Evolutionary conservation across 768 basidiomycete genomes (phyloP).

Genomic region (Myochromella boudieri): DNA sequence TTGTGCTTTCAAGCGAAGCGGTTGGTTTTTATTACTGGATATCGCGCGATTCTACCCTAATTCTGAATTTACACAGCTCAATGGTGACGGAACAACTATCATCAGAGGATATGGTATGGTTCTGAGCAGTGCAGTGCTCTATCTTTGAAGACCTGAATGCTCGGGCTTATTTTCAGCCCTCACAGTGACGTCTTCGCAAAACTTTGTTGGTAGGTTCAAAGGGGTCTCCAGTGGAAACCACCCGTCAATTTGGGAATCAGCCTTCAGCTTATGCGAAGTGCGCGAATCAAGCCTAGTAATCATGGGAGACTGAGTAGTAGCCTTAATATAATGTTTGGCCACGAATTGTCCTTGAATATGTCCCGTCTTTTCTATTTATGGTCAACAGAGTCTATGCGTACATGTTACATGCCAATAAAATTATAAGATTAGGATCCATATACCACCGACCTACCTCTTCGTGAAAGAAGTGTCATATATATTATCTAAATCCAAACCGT

Average conservation of each 20-base stretch:
- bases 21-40: constrained; percentile 28
- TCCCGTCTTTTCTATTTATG: too few species aligned
- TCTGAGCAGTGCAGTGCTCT: too few species aligned
- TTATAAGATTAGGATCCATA: not conserved
- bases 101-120: constrained; percentile 50
- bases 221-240: constrained; percentile 29
- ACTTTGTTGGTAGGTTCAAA: constrained; percentile 51
- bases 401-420: too few species aligned
- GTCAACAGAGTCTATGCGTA: too few species aligned
- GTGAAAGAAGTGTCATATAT: too few species aligned
- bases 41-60: not conserved
- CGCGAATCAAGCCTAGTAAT: constrained; percentile 2
- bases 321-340: too few species aligned
- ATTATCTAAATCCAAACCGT: too few species aligned
- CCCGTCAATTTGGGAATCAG: constrained; percentile 46
- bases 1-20: constrained; percentile 52
- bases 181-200: constrained; percentile 48
- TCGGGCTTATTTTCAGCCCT: constrained; percentile 7
- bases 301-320: too few species aligned
- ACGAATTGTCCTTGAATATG: too few species aligned
- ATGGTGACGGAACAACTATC: constrained; percentile 34
- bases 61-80: constrained; percentile 14
- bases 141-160: not conserved
- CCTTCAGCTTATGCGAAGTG: constrained; percentile 51
- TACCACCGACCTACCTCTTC: too few species aligned